A percentile compares a stretch with the other conserved stretches of the same genome.
These are phyloP conservation scores for Dictyostelium purpureum DNA, from an alignment of 78 protist species.

Conservation along the genomic window DNA sequence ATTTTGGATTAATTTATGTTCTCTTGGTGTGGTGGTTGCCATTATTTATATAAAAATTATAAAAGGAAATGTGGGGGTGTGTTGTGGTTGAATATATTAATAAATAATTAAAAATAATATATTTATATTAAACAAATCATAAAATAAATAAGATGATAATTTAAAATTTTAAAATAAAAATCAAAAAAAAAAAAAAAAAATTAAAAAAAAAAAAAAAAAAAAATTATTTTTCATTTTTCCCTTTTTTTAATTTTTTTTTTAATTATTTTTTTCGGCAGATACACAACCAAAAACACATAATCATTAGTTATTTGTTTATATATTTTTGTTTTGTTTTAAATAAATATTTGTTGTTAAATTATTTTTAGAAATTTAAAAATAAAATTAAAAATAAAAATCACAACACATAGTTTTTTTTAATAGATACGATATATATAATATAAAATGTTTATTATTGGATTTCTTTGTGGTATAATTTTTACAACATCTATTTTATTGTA, in stretches of 20 bases:
- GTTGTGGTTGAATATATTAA: too few relatives aligned
- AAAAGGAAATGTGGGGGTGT: too few relatives aligned
- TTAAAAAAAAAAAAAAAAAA: background rate
- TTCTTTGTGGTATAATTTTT: slow-evolving; percentile 41
- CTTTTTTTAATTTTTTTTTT: background rate
- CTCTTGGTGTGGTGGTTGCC: background rate
- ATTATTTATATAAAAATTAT: background rate
- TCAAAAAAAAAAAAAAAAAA: background rate
- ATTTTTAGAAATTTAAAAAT: too few relatives aligned
- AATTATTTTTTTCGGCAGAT: background rate
- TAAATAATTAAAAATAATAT: background rate
- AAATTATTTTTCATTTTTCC: background rate
- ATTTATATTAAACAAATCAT: background rate
- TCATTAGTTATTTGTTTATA: background rate
- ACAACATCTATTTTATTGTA: background rate
- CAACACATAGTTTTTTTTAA: background rate
- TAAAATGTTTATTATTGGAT: slow-evolving; percentile 35
- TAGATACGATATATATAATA: background rate
- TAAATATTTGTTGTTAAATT: too few relatives aligned
- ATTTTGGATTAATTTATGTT: background rate
- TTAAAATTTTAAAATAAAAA: background rate
- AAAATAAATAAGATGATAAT: background rate
- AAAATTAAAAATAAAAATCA: too few relatives aligned
- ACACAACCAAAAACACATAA: background rate
- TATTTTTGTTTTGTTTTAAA: background rate